A percentile compares a stretch with the other conserved stretches of the same genome.
phyloP scores from a whole-genome alignment of 257 asterid genomes.

The Rehmannia glutinosa region DNA sequence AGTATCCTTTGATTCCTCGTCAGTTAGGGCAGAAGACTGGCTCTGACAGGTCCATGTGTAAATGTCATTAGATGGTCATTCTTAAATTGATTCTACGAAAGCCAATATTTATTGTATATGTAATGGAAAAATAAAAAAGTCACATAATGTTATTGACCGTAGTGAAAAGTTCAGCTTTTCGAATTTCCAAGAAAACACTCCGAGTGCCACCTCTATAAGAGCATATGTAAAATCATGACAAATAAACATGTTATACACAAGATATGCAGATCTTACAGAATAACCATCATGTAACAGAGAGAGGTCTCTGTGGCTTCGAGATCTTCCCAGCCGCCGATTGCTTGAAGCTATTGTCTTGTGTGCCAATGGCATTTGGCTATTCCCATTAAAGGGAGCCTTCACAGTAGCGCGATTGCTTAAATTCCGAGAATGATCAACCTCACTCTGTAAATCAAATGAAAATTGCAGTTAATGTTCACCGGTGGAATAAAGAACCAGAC shows the following conservation, averaged over 20 bases:
- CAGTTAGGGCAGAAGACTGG: constrained; percentile 73
- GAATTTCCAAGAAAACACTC: background rate
- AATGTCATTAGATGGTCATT: constrained; percentile 15
- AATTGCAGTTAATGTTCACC: constrained; percentile 9
- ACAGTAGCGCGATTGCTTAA: constrained; percentile 28
- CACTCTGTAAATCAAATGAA: constrained; percentile 46
- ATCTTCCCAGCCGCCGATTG: constrained; percentile 47
- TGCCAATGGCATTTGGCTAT: constrained; percentile 24
- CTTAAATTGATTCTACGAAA: constrained; percentile 7
- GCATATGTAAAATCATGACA: background rate
- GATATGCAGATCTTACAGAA: constrained; percentile 56
- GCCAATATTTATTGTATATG: background rate
- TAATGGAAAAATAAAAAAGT: background rate
- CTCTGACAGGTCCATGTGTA: constrained; percentile 46
- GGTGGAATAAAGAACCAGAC: background rate
- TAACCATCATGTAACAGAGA: constrained; percentile 56
- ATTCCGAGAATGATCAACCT: constrained; percentile 46
- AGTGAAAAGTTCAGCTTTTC: background rate
- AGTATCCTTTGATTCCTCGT: constrained; percentile 65
- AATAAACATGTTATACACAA: background rate
- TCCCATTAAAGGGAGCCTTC: constrained; percentile 33
- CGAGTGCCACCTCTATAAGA: background rate
- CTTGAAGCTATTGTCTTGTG: constrained; percentile 37
- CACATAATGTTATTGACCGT: background rate
- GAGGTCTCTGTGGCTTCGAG: constrained; percentile 57